Evolutionary conservation across 768 basidiomycete species (phyloP).

Genomic region (Cyathus striatus): DNA sequence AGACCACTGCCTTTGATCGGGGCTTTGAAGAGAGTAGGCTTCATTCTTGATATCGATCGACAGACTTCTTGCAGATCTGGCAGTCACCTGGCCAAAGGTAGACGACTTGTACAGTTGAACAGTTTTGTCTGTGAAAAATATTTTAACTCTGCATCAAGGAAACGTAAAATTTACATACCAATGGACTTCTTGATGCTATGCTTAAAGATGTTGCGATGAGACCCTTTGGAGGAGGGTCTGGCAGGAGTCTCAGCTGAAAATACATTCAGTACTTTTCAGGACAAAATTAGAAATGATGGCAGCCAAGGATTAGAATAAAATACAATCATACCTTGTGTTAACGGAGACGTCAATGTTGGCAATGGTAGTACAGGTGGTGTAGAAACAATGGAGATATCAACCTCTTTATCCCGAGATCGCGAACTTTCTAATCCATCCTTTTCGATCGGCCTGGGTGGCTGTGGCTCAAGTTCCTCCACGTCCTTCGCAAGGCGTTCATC

Average conservation of each 20-base stretch:
- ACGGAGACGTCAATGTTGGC: slow-evolving; percentile 21
- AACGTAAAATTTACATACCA: slow-evolving; percentile 34
- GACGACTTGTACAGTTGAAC: slow-evolving; percentile 65
- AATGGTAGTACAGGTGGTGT: slow-evolving; percentile 19
- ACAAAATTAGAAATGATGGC: not conserved
- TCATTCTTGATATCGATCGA: slow-evolving; percentile 28
- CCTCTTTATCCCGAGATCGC: slow-evolving; percentile 17
- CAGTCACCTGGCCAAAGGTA: slow-evolving; percentile 36
- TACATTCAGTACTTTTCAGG: slow-evolving; percentile 14
- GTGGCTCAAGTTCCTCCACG: not conserved
- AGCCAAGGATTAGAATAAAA: slow-evolving; percentile 4
- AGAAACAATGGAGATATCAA: slow-evolving; percentile 12
- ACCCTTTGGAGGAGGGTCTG: slow-evolving; percentile 18
- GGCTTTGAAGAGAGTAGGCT: slow-evolving; percentile 5
- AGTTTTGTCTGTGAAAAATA: slow-evolving; percentile 51
- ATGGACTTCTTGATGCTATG: slow-evolving; percentile 73
- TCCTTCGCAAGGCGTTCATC: slow-evolving; percentile 1
- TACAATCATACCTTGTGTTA: slow-evolving; percentile 20
- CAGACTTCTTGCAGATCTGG: slow-evolving; percentile 36
- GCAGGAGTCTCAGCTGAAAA: slow-evolving; percentile 13
- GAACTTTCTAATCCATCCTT: not conserved
- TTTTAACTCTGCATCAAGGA: not conserved
- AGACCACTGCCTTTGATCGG: slow-evolving; percentile 37
- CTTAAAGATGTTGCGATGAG: slow-evolving; percentile 41
- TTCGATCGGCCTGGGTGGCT: not conserved